phyloP scores from a whole-genome alignment of 768 basidiomycete genomes.

The Cantharellus cinnabarinus region DNA sequence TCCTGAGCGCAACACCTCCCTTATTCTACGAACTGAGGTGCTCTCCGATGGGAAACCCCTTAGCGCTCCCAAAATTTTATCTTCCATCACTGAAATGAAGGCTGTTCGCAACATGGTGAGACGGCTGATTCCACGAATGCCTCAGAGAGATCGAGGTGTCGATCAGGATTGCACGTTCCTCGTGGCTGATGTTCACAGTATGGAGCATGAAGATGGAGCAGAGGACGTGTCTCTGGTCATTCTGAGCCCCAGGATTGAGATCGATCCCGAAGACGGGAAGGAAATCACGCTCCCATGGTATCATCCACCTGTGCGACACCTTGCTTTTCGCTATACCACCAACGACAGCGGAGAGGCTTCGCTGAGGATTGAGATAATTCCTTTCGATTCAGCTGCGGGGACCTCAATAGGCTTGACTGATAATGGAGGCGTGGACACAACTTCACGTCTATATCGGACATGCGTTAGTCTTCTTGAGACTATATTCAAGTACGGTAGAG shows the following conservation, averaged over 20 bases:
- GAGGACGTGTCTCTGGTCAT: conserved; percentile 16
- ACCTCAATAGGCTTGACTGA: neutral
- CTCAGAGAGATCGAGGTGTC: conserved; percentile 48
- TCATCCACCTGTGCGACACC: conserved; percentile 60
- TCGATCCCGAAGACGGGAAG: conserved; percentile 23
- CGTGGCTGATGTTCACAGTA: neutral
- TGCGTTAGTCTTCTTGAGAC: conserved; percentile 63
- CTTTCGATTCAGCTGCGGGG: conserved; percentile 9
- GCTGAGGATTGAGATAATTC: conserved; percentile 33
- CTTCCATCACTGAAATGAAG: conserved; percentile 10
- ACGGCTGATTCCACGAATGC: conserved; percentile 55
- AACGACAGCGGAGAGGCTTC: neutral
- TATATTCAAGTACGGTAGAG: conserved; percentile 77
- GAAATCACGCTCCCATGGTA: conserved; percentile 50
- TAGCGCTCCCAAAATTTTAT: neutral
- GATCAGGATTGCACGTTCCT: conserved; percentile 66
- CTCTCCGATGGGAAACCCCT: conserved; percentile 19
- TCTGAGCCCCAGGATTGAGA: conserved; percentile 17
- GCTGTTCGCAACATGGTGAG: conserved; percentile 39
- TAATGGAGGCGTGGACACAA: conserved; percentile 18
- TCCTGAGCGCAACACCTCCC: conserved; percentile 82
- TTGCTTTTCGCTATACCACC: conserved; percentile 59
- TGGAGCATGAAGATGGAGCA: conserved; percentile 11
- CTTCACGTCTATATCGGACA: conserved; percentile 60
- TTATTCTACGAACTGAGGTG: conserved; percentile 71